Base-by-base conservation (phyloP, 176 grass and related monocot species). In the Raddia distichophylla region DNA sequence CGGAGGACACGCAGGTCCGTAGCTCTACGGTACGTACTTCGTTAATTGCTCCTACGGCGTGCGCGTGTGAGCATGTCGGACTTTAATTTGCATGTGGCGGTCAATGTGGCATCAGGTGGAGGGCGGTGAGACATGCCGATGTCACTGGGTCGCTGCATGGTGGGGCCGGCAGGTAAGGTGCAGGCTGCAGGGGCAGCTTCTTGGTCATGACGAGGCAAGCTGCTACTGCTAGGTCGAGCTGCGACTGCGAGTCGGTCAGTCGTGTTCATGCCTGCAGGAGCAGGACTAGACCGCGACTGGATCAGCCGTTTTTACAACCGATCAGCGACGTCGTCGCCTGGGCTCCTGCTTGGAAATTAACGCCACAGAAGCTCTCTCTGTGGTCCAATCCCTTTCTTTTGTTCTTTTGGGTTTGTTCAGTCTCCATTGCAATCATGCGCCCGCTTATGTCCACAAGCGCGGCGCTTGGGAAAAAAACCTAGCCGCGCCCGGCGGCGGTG, bases 201-300 rank as follows among this genome's bases (percentile, higher is more conserved):
- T 42, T 43, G 10, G 44, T 49, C 74, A 69, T 68, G 62, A 59
- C 63, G 8, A 10, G 10, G 64, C n/a, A 52, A 40, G 37, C 37
- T 40, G 37, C 37, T 40, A 40, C 27, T 27, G 27, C 27, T 27
- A 27, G 27, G 27, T 27, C 27, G 37, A 19, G 40, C 9, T 67
- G 37, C 13, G 34, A 17, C 9, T 67, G 37, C 13, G 34, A 17
- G 73, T 84, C 73, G 5, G 82, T 77, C 64, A 2, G 19, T 67
- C 73, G 82, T 58, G 82, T 77, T 84, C 64, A 32, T 68, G 67
- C 62, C 27, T 27, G 27, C 27, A 27, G 0, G 27, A 33, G 69
- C 20, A 52, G 58, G 49, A 80, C 77, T 14, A 27, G 80, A 75
- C 71, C 71, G 67, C 10, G 79, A 72, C 67, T 18, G 16, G 10